Evolutionary conservation across 2,329 filamentous ascomycete species (phyloP).

Genomic region (Pseudogymnoascus sp.): DNA sequence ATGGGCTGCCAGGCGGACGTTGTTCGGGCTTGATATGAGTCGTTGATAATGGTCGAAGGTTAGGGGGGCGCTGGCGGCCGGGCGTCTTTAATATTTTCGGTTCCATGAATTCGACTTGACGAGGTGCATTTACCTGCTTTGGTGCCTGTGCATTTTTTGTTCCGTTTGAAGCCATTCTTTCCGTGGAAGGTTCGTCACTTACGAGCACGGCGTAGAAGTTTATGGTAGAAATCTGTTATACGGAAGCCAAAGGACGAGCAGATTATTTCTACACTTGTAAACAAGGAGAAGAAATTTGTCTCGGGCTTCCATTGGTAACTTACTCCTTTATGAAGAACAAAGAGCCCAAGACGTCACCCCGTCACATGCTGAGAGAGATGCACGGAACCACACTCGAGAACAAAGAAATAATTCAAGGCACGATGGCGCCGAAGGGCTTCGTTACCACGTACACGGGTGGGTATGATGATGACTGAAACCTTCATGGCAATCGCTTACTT

Average conservation of each 20-base stretch:
- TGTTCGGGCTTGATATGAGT: not conserved
- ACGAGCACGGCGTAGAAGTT: not conserved
- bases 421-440: not conserved
- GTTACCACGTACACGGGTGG: not conserved
- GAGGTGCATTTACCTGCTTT: not conserved
- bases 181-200: not conserved
- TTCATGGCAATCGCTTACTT: not conserved
- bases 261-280: conserved; percentile 4
- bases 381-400: not conserved
- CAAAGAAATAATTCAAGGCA: conserved; percentile 2
- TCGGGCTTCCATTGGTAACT: not conserved
- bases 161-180: conserved; percentile 6
- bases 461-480: not conserved
- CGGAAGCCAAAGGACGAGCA: not conserved
- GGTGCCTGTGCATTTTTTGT: not conserved
- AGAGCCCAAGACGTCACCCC: not conserved
- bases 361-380: not conserved
- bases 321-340: conserved; percentile 1
- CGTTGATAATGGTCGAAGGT: conserved; percentile 10
- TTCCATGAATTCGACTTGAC: not conserved
- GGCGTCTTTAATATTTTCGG: not conserved
- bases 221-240: not conserved
- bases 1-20: not conserved
- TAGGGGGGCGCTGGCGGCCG: not conserved
- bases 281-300: not conserved